Evolutionary conservation across 106 monocot genomes (phyloP).

Genomic region (Platanthera zijinensis): DNA sequence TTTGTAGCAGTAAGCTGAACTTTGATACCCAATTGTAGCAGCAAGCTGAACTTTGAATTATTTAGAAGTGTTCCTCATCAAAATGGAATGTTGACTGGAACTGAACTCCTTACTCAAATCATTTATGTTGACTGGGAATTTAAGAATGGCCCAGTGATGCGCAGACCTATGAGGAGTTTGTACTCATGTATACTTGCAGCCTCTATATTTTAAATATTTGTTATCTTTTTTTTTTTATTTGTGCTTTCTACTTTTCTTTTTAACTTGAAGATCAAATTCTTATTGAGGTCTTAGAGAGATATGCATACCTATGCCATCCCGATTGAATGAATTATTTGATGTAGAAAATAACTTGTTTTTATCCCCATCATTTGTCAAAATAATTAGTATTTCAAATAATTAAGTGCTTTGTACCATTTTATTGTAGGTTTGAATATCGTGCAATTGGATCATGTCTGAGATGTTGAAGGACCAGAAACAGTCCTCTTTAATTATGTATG

Average conservation of each 20-base stretch:
- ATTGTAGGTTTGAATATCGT: no score
- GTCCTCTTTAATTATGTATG: no score
- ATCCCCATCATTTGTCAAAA: no score
- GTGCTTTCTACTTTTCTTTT: neutral
- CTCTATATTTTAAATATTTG: neutral
- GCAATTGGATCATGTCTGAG: no score
- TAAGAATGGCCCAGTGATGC: slow-evolving; percentile 73
- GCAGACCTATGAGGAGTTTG: slow-evolving; percentile 59
- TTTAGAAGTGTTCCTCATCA: neutral
- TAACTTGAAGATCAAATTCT: neutral
- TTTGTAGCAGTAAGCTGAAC: no score
- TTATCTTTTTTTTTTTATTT: neutral
- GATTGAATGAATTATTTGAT: no score
- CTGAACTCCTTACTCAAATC: slow-evolving; percentile 52
- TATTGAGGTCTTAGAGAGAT: neutral
- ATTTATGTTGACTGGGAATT: slow-evolving; percentile 93
- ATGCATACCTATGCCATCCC: no score
- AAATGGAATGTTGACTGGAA: slow-evolving; percentile 37
- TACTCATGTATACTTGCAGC: neutral
- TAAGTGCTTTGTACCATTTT: no score
- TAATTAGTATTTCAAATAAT: no score
- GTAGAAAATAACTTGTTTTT: no score
- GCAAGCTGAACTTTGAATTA: neutral
- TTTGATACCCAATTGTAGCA: no score
- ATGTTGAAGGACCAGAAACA: no score